Base-by-base conservation (phyloP, 2,329 filamentous ascomycete species). In the Hypoxylon sp. region DNA sequence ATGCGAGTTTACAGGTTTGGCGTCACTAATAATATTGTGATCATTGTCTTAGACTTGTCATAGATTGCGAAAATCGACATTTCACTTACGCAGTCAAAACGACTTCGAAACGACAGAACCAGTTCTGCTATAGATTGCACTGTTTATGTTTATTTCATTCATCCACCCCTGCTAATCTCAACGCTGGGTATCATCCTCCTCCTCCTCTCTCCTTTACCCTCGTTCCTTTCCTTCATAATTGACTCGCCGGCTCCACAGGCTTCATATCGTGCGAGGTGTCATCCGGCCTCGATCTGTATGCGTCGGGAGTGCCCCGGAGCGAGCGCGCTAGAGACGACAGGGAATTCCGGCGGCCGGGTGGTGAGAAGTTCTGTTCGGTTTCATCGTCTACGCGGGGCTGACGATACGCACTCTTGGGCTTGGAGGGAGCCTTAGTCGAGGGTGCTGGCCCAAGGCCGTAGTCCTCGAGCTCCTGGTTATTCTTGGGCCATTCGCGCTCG, bases 381-480 rank as follows among this genome's bases (percentile, higher is more conserved):
- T 55, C 59, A 1, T 32, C n/a, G 11, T 56, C 59, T 5, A 59
- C 65, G 38, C 43, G 60, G 28, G 66, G 70, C 45, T 48, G 49
- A 14, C 60, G 66, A 41, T 73, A 70, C 45, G 71, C 59, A 17
- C 59, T 67, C 56, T 66, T 65, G 41, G 72, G 70, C 14, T 53
- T 65, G 14, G 56, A 17, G 14, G 64, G 63, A 11, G 58, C 49
- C 17, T 19, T 56, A 38, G 48, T 5, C 2, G 67, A 19, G 21
- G 68, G 63, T 13, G 53, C 55, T 1, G 68, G 65, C 5, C 52
- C 70, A 21, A 77, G 48, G 28, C 76, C 76, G 65, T 78, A 78
- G 57, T 76, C 76, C 14, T 77, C 76, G 34, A 78, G 70, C 52
- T 78, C 76, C 36, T 77, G 75, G 58, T 72, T 73, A 63, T 71